Base-by-base conservation (phyloP, 78 protist species). In the Guillardia theta region DNA sequence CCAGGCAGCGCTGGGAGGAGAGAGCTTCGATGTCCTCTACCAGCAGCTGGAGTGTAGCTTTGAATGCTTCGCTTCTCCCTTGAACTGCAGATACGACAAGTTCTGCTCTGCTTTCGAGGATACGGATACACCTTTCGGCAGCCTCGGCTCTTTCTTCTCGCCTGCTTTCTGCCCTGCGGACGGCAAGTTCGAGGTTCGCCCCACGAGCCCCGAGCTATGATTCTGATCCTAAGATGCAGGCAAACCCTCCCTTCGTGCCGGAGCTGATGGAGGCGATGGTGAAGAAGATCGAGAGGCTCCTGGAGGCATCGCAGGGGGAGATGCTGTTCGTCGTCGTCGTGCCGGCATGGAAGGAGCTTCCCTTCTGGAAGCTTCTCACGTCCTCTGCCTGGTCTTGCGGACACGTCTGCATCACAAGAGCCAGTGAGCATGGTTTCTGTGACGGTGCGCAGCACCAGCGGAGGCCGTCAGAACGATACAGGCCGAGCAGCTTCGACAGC, bases 371-470 rank as follows among this genome's bases (percentile, higher is more conserved):
- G 6, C 83, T 0, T 1, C n/a, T 43, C 4, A 6, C 83, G 15
- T 33, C 83, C 4, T 24, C 33, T 70, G 36, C 36, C 36, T 70
- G 45, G 46, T 18, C 83, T 0, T 70, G 41, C 6, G 83, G 4
- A 3, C 45, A 22, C 83, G 46, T 24, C 83, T 12, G 15, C 15
- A 24, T 70, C 45, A 33, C 36, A 10, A 15, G 46, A 24, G 83
- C 83, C 27, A 10, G 46, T 3, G 83, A 12, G 41, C 83, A 70
- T 43, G 83, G 41, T 0, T 70, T 33, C 83, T 24, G 33, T 43
- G 83, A 70, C 41, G 83, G 83, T 3, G 83, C 83, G 83, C 83
- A 70, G 41, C 83, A 70, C 83, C 83, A 70, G 22, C 83, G 83
- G 8, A 70, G 41, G 22, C 83, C 83, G 45, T 24, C 9, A 24